Conservation (phyloP, 2,329 filamentous ascomycete species). For the Fusarium newnesense region DNA sequence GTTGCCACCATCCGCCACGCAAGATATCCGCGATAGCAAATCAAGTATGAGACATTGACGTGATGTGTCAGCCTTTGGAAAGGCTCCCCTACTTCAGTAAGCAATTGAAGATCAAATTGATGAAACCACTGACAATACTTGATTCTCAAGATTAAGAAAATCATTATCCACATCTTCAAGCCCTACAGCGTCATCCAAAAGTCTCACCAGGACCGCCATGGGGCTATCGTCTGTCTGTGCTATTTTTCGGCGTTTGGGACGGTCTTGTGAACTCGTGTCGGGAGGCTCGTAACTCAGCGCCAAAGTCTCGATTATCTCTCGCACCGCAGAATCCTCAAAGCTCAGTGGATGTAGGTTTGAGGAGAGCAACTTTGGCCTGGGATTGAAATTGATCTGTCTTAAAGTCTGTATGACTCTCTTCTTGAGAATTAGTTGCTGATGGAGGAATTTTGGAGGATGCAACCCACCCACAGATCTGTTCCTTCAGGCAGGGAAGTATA, state of each 20-base stretch:
- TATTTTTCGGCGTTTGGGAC: constrained; percentile 47
- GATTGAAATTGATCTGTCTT: constrained; percentile 39
- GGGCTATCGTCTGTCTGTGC: constrained; percentile 30
- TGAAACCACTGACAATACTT: constrained; percentile 58
- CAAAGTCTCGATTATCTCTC: constrained; percentile 44
- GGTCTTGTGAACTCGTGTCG: constrained; percentile 33
- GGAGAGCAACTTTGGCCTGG: constrained; percentile 33
- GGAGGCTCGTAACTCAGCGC: constrained; percentile 41
- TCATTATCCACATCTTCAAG: constrained; percentile 38
- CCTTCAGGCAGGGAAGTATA: constrained; percentile 46
- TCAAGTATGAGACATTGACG: constrained; percentile 64
- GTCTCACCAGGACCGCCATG: constrained; percentile 29
- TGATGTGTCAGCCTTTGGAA: constrained; percentile 58
- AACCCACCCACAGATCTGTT: constrained; percentile 56
- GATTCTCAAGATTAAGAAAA: constrained; percentile 46
- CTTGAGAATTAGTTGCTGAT: constrained; percentile 31
- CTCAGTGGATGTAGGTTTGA: constrained; percentile 43
- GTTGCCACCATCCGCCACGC: constrained; percentile 32
- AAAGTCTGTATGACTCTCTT: constrained; percentile 48
- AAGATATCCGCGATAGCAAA: constrained; percentile 63
- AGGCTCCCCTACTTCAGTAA: constrained; percentile 50
- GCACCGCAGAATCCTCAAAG: constrained; percentile 45
- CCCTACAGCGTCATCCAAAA: constrained; percentile 46
- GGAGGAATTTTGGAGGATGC: not conserved
- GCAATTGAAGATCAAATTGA: not conserved